These are phyloP conservation scores for Primulina tabacum DNA, from an alignment of 257 asterid species.

Conservation along the genomic window DNA sequence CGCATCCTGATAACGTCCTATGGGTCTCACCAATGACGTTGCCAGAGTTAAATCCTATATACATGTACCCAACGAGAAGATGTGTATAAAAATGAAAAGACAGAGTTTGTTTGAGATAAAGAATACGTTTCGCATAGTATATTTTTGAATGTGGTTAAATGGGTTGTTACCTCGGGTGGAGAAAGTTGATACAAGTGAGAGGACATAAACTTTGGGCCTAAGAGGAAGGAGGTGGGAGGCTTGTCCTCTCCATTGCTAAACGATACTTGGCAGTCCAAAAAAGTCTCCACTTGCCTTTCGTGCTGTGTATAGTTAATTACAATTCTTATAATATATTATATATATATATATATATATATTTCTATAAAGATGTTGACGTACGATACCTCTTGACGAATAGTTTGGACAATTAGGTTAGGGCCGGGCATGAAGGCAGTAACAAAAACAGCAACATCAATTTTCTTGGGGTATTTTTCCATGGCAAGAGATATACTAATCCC, in stretches of 20 bases:
- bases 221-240: conserved; percentile 30
- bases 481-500: conserved; percentile 38
- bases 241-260: conserved; percentile 27
- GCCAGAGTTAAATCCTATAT: conserved; percentile 41
- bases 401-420: too few relatives aligned
- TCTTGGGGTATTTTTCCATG: conserved; percentile 24
- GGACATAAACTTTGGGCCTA: conserved; percentile 39
- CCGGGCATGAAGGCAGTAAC: too few relatives aligned
- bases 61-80: too few relatives aligned
- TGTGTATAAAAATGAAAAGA: too few relatives aligned
- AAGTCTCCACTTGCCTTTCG: conserved; percentile 24
- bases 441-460: too few relatives aligned
- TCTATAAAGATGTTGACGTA: too few relatives aligned
- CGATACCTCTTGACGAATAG: too few relatives aligned
- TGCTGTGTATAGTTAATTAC: conserved; percentile 13
- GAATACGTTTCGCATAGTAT: too few relatives aligned
- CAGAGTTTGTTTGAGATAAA: too few relatives aligned
- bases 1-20: background rate
- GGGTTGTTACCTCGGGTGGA: conserved; percentile 37
- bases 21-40: conserved; percentile 34
- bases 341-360: too few relatives aligned
- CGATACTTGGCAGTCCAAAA: conserved; percentile 25
- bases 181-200: conserved; percentile 36
- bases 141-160: background rate
- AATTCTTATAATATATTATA: too few relatives aligned